Evolutionary conservation across 345 rosid genomes (phyloP).

Genomic region (Arabidopsis arenosa): DNA sequence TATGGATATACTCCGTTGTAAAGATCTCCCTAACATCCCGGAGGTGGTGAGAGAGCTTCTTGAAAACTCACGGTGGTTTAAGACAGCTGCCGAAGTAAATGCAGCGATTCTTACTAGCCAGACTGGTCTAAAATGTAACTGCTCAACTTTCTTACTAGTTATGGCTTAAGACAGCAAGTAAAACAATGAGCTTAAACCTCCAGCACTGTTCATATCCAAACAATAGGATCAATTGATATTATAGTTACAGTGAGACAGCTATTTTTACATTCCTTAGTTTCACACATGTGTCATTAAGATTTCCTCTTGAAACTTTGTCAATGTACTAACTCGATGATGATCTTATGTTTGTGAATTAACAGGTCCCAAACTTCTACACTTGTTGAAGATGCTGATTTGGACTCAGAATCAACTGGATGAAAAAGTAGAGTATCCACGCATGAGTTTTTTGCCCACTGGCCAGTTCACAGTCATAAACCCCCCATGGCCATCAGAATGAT

Average conservation of each 20-base stretch:
- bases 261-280: not conserved
- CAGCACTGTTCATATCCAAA: not conserved
- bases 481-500: slow-evolving; percentile 47
- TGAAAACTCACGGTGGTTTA: slow-evolving; percentile 70
- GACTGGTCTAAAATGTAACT: slow-evolving; percentile 80
- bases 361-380: slow-evolving; percentile 79
- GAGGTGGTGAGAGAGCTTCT: slow-evolving; percentile 58
- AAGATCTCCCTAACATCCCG: slow-evolving; percentile 73
- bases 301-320: slow-evolving; percentile 7
- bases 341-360: slow-evolving; percentile 24
- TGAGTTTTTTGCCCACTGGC: slow-evolving; percentile 63
- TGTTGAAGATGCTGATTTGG: slow-evolving; percentile 83
- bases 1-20: slow-evolving; percentile 66
- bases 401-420: slow-evolving; percentile 76
- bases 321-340: not conserved
- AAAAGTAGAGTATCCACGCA: slow-evolving; percentile 70
- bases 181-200: not conserved
- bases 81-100: slow-evolving; percentile 83
- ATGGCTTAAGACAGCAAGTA: slow-evolving; percentile 2
- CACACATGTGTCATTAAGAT: not conserved
- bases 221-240: not conserved
- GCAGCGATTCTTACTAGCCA: slow-evolving; percentile 88
- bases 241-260: not conserved
- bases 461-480: slow-evolving; percentile 54
- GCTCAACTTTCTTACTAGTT: not conserved